These are phyloP conservation scores for Botryobasidium botryosum DNA, from an alignment of 768 basidiomycete genomes.

Conservation along the genomic window DNA sequence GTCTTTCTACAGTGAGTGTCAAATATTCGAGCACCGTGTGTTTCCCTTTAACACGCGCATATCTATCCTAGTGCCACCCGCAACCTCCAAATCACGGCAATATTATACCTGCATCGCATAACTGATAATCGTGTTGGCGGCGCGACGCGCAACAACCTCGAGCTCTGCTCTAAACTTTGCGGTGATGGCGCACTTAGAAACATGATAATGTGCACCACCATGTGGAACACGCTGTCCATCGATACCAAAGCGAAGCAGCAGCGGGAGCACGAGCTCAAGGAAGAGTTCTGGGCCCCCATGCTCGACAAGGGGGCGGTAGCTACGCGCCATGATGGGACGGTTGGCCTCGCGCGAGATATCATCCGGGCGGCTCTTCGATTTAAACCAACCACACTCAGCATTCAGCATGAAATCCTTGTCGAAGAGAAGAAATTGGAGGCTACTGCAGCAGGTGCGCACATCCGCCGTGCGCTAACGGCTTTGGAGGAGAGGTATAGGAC, in stretches of 20 bases:
- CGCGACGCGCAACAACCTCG: slow-evolving; percentile 27
- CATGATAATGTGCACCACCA: slow-evolving; percentile 36
- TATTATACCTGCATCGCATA: slow-evolving; percentile 27
- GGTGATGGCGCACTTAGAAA: slow-evolving; percentile 32
- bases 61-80: no score
- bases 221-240: slow-evolving; percentile 36
- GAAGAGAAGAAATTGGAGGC: background rate
- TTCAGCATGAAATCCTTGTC: background rate
- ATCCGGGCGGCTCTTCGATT: slow-evolving; percentile 15
- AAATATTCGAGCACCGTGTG: no score
- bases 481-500: no score
- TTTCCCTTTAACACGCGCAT: no score
- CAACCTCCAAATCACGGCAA: slow-evolving; percentile 21
- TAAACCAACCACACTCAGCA: background rate
- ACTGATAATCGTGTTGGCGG: slow-evolving; percentile 25
- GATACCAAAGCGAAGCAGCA: slow-evolving; percentile 16
- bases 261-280: slow-evolving; percentile 31
- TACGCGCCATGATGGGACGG: slow-evolving; percentile 15
- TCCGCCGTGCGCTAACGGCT: no score
- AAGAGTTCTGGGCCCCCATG: slow-evolving; percentile 34
- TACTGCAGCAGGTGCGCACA: no score
- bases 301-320: slow-evolving; percentile 30
- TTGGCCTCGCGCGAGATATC: slow-evolving; percentile 17
- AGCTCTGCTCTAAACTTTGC: slow-evolving; percentile 36
- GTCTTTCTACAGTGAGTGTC: no score